phyloP scores from a whole-genome alignment of 331 rosid genomes.

The Malus hybrid region DNA sequence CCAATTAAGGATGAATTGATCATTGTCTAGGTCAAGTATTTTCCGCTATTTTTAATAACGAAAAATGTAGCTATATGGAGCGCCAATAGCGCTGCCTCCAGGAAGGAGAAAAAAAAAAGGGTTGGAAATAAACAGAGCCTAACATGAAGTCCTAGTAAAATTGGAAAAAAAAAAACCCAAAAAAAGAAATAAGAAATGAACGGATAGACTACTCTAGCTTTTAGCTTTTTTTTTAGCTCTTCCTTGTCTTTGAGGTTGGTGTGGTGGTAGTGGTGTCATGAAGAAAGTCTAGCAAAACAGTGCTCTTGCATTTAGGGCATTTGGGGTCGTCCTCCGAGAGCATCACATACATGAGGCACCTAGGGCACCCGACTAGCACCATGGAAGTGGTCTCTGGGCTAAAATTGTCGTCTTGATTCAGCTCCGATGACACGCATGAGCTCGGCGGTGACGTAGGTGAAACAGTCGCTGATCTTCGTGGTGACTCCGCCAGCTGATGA shows the following conservation, averaged over 20 bases:
- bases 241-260: slow-evolving; percentile 29
- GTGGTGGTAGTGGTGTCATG: slow-evolving; percentile 34
- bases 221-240: not conserved
- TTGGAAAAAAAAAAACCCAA: not conserved
- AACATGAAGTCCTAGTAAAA: not conserved
- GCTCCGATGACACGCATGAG: slow-evolving; percentile 79
- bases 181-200: not conserved
- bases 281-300: slow-evolving; percentile 69
- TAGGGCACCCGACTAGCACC: slow-evolving; percentile 83
- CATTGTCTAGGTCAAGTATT: not conserved
- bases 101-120: not conserved
- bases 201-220: slow-evolving; percentile 11
- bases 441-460: slow-evolving; percentile 77
- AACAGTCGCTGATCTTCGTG: slow-evolving; percentile 45
- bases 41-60: not conserved
- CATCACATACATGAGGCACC: slow-evolving; percentile 93
- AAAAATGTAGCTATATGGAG: slow-evolving; percentile 32
- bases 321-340: slow-evolving; percentile 64
- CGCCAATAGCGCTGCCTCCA: slow-evolving; percentile 35
- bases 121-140: not conserved
- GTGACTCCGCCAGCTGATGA: slow-evolving; percentile 34
- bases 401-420: slow-evolving; percentile 37
- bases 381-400: slow-evolving; percentile 68
- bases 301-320: slow-evolving; percentile 92
- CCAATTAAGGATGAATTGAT: not conserved